phyloP scores from a whole-genome alignment of 2,329 filamentous ascomycete genomes.

The Biscogniauxia mediterranea region DNA sequence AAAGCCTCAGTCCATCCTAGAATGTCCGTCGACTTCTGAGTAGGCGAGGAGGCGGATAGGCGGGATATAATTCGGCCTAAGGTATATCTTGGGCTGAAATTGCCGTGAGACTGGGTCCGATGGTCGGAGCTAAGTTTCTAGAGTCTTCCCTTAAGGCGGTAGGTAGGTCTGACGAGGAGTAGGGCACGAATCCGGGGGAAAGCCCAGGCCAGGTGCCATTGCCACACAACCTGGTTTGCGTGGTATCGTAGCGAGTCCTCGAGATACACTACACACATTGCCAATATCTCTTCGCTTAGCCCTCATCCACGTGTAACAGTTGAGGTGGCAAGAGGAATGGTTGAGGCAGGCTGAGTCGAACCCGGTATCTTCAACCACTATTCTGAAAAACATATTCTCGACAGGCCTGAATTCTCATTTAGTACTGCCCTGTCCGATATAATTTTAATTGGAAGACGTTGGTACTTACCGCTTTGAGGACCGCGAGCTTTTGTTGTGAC shows the following conservation, averaged over 20 bases:
- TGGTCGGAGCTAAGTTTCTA: background rate
- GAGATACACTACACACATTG: background rate
- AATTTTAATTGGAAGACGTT: background rate
- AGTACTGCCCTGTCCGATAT: conserved; percentile 1
- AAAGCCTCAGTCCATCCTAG: conserved; percentile 2
- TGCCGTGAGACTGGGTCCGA: background rate
- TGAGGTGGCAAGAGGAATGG: background rate
- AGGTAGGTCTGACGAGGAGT: background rate
- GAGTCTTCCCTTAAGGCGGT: background rate
- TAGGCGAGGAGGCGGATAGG: background rate
- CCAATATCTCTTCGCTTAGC: background rate
- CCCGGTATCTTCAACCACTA: conserved; percentile 17
- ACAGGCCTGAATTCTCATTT: conserved; percentile 43
- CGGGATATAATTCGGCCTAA: conserved; percentile 12
- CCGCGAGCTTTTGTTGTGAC: conserved; percentile 71
- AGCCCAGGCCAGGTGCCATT: background rate
- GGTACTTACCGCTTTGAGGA: conserved; percentile 57
- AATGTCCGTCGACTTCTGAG: background rate
- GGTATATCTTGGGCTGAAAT: conserved; percentile 9
- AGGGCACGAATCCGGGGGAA: background rate
- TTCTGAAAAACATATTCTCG: conserved; percentile 52
- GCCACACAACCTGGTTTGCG: background rate
- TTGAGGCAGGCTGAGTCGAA: background rate
- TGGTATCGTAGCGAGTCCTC: background rate
- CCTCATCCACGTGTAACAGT: background rate